phyloP scores from a whole-genome alignment of 805 yeast genomes.

The Allodekkera sacchari region DNA sequence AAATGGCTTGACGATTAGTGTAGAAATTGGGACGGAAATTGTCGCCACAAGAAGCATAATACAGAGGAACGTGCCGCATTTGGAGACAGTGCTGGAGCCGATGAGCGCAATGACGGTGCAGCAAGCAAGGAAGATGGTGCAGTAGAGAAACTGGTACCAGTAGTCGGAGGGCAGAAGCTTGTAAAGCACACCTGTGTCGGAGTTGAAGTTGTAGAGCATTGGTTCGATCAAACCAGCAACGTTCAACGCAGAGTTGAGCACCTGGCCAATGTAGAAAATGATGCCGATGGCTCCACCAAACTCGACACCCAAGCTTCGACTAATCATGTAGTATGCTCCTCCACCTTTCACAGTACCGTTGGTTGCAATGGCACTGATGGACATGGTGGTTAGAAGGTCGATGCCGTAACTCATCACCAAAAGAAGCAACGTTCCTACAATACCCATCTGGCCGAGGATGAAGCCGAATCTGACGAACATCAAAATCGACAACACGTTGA shows the following conservation, averaged over 20 bases:
- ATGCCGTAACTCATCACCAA: slow-evolving; percentile 69
- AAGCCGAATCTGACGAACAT: slow-evolving; percentile 96
- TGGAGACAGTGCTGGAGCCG: slow-evolving; percentile 76
- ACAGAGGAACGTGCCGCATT: slow-evolving; percentile 71
- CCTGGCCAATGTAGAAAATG: slow-evolving; percentile 91
- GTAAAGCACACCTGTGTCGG: slow-evolving; percentile 43
- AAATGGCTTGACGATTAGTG: slow-evolving; percentile 58
- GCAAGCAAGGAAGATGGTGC: slow-evolving; percentile 55
- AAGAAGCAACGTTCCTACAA: slow-evolving; percentile 64
- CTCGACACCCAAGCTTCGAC: slow-evolving; percentile 92
- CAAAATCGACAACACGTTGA: slow-evolving; percentile 86
- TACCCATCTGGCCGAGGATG: slow-evolving; percentile 90
- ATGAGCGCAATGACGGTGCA: slow-evolving; percentile 74
- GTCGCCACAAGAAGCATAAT: slow-evolving; percentile 62
- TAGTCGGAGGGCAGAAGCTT: slow-evolving; percentile 55
- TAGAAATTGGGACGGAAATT: slow-evolving; percentile 73
- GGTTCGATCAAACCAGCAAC: slow-evolving; percentile 97
- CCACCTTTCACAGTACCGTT: slow-evolving; percentile 98
- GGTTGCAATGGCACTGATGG: slow-evolving; percentile 93
- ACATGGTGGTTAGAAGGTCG: slow-evolving; percentile 76
- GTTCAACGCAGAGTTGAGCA: slow-evolving; percentile 82
- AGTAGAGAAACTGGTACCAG: slow-evolving; percentile 62
- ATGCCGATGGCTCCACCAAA: slow-evolving; percentile 97
- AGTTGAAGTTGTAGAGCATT: slow-evolving; percentile 68
- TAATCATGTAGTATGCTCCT: slow-evolving; percentile 97